Conservation (phyloP, 108 stramenopile genomes). For the Discostella pseudostelligera region DNA sequence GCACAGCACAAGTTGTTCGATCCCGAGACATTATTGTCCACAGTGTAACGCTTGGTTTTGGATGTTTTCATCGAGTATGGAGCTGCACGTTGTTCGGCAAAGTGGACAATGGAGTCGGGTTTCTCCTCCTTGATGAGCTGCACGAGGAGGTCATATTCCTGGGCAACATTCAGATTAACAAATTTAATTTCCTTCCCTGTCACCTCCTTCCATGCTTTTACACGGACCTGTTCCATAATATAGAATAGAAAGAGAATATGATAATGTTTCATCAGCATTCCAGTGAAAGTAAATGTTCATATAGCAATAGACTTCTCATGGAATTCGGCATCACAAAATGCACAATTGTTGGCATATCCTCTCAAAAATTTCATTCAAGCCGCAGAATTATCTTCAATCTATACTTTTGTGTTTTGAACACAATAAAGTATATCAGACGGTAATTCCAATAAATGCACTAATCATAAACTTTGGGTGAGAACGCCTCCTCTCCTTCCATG, state of each 20-base stretch:
- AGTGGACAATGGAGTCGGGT: slow-evolving; percentile 96
- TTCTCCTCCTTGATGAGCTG: slow-evolving; percentile 90
- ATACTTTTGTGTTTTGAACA: slow-evolving; percentile 4
- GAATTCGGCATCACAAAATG: not conserved
- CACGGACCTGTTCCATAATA: slow-evolving; percentile 56
- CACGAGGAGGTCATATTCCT: slow-evolving; percentile 93
- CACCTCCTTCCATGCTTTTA: slow-evolving; percentile 93
- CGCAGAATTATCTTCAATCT: slow-evolving; percentile 44
- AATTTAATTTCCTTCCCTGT: slow-evolving; percentile 90
- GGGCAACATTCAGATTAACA: slow-evolving; percentile 91
- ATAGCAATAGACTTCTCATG: not conserved
- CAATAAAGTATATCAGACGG: slow-evolving; percentile 30
- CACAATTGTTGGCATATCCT: not conserved
- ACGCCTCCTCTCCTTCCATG: not conserved
- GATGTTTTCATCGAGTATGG: slow-evolving; percentile 96
- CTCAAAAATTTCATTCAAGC: slow-evolving; percentile 44
- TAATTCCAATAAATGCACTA: slow-evolving; percentile 47
- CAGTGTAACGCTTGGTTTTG: slow-evolving; percentile 95
- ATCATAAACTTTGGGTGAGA: slow-evolving; percentile 34
- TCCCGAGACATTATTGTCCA: slow-evolving; percentile 96
- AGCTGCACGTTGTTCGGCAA: slow-evolving; percentile 98
- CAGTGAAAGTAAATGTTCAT: slow-evolving; percentile 10
- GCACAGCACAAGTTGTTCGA: slow-evolving; percentile 97
- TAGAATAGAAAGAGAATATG: slow-evolving; percentile 5
- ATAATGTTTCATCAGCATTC: not conserved